Percentiles rank a stretch among this genome's conserved stretches.
Conservation (phyloP, 306 rosid species). For the Prunus mume region DNA sequence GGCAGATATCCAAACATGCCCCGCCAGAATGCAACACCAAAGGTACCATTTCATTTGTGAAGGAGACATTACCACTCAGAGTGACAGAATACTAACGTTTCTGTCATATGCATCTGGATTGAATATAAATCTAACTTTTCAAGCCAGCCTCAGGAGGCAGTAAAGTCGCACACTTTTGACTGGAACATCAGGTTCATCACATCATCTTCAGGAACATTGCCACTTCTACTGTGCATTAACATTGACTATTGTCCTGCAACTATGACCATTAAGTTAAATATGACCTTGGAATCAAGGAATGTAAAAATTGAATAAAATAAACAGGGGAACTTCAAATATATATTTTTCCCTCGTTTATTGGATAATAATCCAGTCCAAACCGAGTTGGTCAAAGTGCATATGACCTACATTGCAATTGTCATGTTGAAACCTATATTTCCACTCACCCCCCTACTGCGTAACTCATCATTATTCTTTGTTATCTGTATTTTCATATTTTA, state of each 20-base stretch:
- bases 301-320: not conserved
- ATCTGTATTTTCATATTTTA: not conserved
- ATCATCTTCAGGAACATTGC: slow-evolving; percentile 10
- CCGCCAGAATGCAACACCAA: slow-evolving; percentile 61
- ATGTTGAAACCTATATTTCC: not conserved
- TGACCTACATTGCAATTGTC: not conserved
- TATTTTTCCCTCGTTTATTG: not conserved
- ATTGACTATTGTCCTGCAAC: slow-evolving; percentile 9
- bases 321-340: no score
- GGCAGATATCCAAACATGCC: slow-evolving; percentile 45
- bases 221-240: not conserved
- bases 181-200: slow-evolving; percentile 5
- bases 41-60: slow-evolving; percentile 46
- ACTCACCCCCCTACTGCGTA: not conserved
- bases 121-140: slow-evolving; percentile 31
- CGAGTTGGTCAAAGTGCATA: not conserved
- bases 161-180: not conserved
- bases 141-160: slow-evolving; percentile 22
- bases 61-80: slow-evolving; percentile 63
- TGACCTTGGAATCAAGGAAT: not conserved
- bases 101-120: slow-evolving; percentile 23
- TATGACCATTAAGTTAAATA: slow-evolving; percentile 4
- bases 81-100: slow-evolving; percentile 17
- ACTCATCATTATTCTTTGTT: not conserved
- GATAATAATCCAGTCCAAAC: not conserved